Base-by-base conservation (phyloP, 1,284 basidiomycete genomes). In the Tetrapyrgos nigripes region DNA sequence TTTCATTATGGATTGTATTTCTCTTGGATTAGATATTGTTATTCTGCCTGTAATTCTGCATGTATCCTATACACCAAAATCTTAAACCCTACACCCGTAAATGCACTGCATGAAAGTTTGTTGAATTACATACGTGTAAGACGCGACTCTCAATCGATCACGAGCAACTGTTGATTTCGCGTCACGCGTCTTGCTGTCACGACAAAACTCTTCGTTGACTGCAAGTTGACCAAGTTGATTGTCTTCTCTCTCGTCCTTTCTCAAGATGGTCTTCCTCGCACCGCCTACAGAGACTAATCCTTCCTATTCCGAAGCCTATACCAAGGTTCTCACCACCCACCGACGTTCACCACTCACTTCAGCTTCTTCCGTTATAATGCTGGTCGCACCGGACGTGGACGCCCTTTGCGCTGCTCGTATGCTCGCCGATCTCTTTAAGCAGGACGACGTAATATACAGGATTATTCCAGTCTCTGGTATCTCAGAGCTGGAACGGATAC, bases 391-490 rank as follows among this genome's bases (percentile, higher is more conserved):
- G 11, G 93, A 96, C 69, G 92, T 96, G 48, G 95, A 97, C 76
- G 92, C 93, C 14, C 77, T 97, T 5, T 96, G 93, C 74, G 95
- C 94, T 4, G 87, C 92, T 4, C 84, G 90, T 49, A 96, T 98
- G 83, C 84, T 99, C 47, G 89, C 90, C n/a, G 88, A 89, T 35
- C 79, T 99, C 21, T 88, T 99, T 75, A 91, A 89, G 64, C 93
- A 97, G 65, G 97, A 99, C 79, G 95, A 97, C 67, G 87, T 99
- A 23, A 90, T 92, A 70, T 92, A 97, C 74, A 86, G 93, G 45
- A 86, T 96, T 61, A 89, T 96, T 23, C 97, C 97, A n/a, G 89
- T 98, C 1, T 91, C 94, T 27, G 95, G 96, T 1, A 91, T 94
- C 78, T 58, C 84, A 21, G 90, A 91, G 62, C 76, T 97, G 8